Evolutionary conservation across 768 basidiomycete species (phyloP), one percentile per base, ranked within the genome.

Genomic region (Hebeloma cylindrosporum): DNA sequence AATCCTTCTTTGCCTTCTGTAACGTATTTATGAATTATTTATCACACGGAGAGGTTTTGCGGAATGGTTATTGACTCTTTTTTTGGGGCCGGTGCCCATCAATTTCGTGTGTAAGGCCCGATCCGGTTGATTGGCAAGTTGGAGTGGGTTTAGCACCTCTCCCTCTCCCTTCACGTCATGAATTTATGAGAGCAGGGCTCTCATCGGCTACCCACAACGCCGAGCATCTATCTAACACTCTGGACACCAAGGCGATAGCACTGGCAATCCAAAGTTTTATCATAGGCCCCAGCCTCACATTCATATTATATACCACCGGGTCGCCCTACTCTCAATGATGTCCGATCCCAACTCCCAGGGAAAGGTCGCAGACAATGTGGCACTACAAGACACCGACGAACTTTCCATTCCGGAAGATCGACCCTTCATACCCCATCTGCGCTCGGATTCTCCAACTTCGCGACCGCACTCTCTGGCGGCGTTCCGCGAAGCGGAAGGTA

Each of bases 401-500:
- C 63, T 77, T 25, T 67, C 75, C 50, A 78, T 80, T 45, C 73
- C 77, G 37, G 70, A 72, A 54, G 70, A 78, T 51, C 77, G 72
- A 29, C 76, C 80, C 39, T 69, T 67, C 61, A 73, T 85, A 64
- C 81, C 85, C 47, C 74, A 61, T 39, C 71, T 83, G 30, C 74
- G 77, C 55, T 79, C 79, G 20, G 83, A 84, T 62, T 62, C 73
- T 41, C 57, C 66, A 61, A 56, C 64, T 59, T 60, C 66, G 52
- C 61, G 64, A 62, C 44, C 82, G 62, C 53, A 73, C 50, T 77
- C 73, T 35, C 73, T 93, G 34, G 62, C 69, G 27, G 85, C 83
- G 49, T 91, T 85, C 57, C 78, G 74, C 37, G 67, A 69, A 43
- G 67, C 64, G 27, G 90, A 93, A 65, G 85, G 85, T 26, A 65